Evolutionary conservation across 495 filamentous ascomycete genomes (phyloP).

Genomic region (Jackrogersella multiformis): DNA sequence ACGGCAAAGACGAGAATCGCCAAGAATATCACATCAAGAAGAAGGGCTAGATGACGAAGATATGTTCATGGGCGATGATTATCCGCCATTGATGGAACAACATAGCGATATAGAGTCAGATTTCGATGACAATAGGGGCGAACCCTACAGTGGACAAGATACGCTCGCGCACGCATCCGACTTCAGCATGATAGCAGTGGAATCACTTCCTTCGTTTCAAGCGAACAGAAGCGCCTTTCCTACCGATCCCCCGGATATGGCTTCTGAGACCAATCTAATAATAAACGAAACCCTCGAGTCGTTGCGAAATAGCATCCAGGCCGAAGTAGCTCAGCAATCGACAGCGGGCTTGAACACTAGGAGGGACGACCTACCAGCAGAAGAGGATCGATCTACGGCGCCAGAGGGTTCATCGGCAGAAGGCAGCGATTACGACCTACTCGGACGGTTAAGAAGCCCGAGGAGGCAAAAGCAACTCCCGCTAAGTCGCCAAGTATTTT

Average conservation of each 20-base stretch:
- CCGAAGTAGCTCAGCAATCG: conserved; percentile 15
- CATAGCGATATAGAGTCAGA: conserved; percentile 44
- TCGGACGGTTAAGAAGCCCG: conserved; percentile 32
- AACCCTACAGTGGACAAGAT: conserved; percentile 45
- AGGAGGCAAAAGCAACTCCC: conserved; percentile 31
- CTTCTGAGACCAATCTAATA: conserved; percentile 55
- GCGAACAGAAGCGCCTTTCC: conserved; percentile 46
- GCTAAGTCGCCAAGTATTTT: conserved; percentile 39
- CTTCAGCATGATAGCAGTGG: conserved; percentile 61
- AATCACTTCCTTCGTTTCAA: conserved; percentile 54
- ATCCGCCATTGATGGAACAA: conserved; percentile 36
- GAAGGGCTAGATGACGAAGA: conserved; percentile 26
- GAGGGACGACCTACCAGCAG: conserved; percentile 3
- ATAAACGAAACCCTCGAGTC: conserved; percentile 56
- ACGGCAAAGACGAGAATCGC: conserved; percentile 10
- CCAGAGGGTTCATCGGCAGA: conserved; percentile 19
- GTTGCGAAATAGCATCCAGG: conserved; percentile 49
- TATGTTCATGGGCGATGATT: conserved; percentile 24
- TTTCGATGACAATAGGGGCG: conserved; percentile 22
- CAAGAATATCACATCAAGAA: conserved; percentile 27
- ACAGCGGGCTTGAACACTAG: neutral
- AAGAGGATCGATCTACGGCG: conserved; percentile 21
- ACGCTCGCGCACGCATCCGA: conserved; percentile 57
- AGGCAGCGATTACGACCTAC: conserved; percentile 13
- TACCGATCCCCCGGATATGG: conserved; percentile 50